Base-by-base conservation (phyloP, 2,329 filamentous ascomycete species). In the Amylocarpus encephaloides region DNA sequence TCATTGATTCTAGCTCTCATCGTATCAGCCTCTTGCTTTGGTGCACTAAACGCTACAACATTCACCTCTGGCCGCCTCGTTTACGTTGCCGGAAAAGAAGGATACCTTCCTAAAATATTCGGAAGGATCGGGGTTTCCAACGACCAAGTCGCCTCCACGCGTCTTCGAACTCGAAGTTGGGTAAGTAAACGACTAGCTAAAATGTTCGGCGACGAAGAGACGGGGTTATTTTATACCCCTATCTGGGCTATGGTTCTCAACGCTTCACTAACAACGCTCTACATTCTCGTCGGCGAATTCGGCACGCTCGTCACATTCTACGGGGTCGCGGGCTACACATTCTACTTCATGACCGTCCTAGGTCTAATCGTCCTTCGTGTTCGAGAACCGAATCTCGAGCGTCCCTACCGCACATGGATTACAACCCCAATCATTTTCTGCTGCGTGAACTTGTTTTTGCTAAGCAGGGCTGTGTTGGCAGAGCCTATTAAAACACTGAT, bases 371-470 rank as follows among this genome's bases (percentile, higher is more conserved):
- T 98, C 46, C 75, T 98, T 54, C 79, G 93, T 29, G 88, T 97
- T 29, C 80, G 79, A 55, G 93, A 98, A 68, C 93, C 93, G 3
- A 76, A 84, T 55, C 77, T 98, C 41, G 90, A 96, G 67, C 74
- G 93, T 22, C 92, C 93, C 0, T 98, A 98, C 70, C 85, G 83
- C 67, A 95, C 91, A 2, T 98, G 92, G 93, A 95, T 98, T 64
- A 86, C 85, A 1, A 98, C 93, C 2, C 93, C 93, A 10, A 92
- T 98, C 58, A 92, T 96, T 50, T 98, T 98, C 67, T 98, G 93
- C 77, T 98, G 93, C 65, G 93, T 98, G 35, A 95, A 88, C 66
- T 69, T 98, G 57, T 98, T 98, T 66, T 69, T 98, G 57, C 78
- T 98, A 38, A 91, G 83, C 64, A 77, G 93, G 45, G 90, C 91